Percentiles rank a stretch among this genome's conserved stretches.
Conservation (phyloP, 345 rosid genomes). For the Sapria himalayana region DNA sequence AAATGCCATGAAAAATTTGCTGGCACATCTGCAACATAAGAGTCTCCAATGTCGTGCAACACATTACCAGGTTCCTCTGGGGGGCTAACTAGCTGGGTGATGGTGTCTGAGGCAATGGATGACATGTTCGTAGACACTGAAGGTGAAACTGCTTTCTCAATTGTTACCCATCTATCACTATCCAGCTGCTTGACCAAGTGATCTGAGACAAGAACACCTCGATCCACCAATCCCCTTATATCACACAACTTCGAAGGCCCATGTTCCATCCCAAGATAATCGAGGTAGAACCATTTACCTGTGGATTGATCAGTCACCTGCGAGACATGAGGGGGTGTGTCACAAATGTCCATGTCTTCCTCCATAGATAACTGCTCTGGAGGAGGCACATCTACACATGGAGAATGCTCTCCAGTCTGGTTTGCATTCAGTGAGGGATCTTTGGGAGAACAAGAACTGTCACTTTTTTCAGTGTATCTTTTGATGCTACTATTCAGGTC, state of each 20-base stretch:
- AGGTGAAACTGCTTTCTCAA: conserved; percentile 96
- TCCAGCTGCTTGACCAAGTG: conserved; percentile 80
- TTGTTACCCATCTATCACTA: conserved; percentile 76
- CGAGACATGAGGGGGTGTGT: conserved; percentile 80
- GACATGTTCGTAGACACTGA: conserved; percentile 25
- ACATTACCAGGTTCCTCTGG: conserved; percentile 96
- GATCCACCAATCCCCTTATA: conserved; percentile 63
- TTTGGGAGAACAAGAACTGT: conserved; percentile 21
- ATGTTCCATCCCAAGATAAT: conserved; percentile 53
- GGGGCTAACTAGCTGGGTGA: conserved; percentile 62
- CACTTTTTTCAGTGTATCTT: conserved; percentile 25
- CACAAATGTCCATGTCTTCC: conserved; percentile 99
- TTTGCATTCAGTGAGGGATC: conserved; percentile 24
- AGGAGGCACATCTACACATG: conserved; percentile 24
- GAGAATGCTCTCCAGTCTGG: conserved; percentile 21
- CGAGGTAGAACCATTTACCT: conserved; percentile 96
- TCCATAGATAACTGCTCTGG: conserved; percentile 89
- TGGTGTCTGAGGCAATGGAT: conserved; percentile 43
- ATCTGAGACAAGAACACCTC: conserved; percentile 60
- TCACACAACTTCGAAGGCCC: conserved; percentile 76
- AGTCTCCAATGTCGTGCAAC: conserved; percentile 38
- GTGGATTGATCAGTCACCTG: conserved; percentile 28
- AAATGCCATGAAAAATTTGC: conserved; percentile 4
- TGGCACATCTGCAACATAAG: conserved; percentile 17
- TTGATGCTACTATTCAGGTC: conserved; percentile 12